These are phyloP conservation scores for Davidsoniella virescens DNA, from an alignment of 2,329 filamentous ascomycete genomes.

Conservation along the genomic window DNA sequence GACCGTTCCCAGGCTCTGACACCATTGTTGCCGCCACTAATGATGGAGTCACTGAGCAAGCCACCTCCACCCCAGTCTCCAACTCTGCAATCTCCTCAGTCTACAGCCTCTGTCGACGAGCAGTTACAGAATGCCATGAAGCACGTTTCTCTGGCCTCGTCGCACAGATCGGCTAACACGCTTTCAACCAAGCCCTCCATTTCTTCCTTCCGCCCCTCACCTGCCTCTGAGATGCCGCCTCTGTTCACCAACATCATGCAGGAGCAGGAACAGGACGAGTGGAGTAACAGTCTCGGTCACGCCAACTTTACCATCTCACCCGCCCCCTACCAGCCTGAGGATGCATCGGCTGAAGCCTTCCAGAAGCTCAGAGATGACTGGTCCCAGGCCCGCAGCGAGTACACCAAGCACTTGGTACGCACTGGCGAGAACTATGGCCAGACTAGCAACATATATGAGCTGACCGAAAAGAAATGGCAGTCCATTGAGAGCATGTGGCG, in stretches of 20 bases:
- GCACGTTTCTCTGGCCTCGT: conserved; percentile 21
- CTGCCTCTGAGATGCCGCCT: conserved; percentile 40
- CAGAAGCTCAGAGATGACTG: conserved; percentile 60
- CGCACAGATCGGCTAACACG: conserved; percentile 32
- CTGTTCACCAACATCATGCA: conserved; percentile 45
- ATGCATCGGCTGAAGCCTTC: conserved; percentile 38
- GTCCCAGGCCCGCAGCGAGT: conserved; percentile 70
- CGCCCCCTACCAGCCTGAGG: conserved; percentile 57
- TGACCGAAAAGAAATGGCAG: conserved; percentile 81
- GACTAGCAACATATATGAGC: conserved; percentile 72
- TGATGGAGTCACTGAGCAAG: conserved; percentile 32
- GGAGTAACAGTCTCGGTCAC: conserved; percentile 74
- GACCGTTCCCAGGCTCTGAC: conserved; percentile 54
- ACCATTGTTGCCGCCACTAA: conserved; percentile 67
- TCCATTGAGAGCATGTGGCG: conserved; percentile 64
- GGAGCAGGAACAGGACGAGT: conserved; percentile 53
- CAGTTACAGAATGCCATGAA: conserved; percentile 32
- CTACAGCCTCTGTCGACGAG: conserved; percentile 30
- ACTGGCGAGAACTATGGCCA: conserved; percentile 81
- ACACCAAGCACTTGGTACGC: conserved; percentile 73
- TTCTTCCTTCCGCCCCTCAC: conserved; percentile 51
- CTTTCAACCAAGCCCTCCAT: conserved; percentile 49
- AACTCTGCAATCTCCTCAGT: conserved; percentile 43
- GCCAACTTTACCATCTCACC: conserved; percentile 85
- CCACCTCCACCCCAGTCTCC: conserved; percentile 6